Conservation (phyloP, 202 grass and related monocot genomes). For the Saccharum hybrid region DNA sequence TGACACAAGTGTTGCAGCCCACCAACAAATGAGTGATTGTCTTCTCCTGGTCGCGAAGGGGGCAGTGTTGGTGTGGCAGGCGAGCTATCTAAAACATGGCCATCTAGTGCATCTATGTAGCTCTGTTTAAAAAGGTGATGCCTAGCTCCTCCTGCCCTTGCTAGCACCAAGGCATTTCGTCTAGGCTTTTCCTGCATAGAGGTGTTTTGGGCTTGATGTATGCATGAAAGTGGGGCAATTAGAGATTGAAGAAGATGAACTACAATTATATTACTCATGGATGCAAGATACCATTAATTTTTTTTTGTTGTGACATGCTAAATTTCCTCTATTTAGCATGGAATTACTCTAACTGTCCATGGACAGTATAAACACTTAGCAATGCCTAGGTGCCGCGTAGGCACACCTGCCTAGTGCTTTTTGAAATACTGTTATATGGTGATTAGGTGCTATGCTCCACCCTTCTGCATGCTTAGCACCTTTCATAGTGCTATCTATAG, state of each 20-base stretch:
- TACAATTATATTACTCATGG: not conserved
- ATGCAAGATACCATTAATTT: not conserved
- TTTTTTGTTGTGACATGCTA: not conserved
- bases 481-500: not conserved
- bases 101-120: not conserved
- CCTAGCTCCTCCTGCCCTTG: too few relatives aligned
- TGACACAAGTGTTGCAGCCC: too few relatives aligned
- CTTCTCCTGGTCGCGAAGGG: too few relatives aligned
- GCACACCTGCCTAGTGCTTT: not conserved
- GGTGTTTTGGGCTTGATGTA: not conserved
- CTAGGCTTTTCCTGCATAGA: not conserved
- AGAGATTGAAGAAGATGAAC: not conserved
- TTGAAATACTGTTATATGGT: not conserved
- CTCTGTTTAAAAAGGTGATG: not conserved
- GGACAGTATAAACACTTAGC: not conserved
- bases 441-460: too few relatives aligned
- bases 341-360: not conserved
- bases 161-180: not conserved
- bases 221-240: not conserved
- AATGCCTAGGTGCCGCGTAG: not conserved
- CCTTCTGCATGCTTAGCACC: not conserved
- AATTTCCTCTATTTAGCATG: not conserved
- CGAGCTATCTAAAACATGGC: not conserved
- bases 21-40: too few relatives aligned
- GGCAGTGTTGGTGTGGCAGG: too few relatives aligned